Conservation (phyloP, 768 basidiomycete genomes). For the Termitomyces sp. region DNA sequence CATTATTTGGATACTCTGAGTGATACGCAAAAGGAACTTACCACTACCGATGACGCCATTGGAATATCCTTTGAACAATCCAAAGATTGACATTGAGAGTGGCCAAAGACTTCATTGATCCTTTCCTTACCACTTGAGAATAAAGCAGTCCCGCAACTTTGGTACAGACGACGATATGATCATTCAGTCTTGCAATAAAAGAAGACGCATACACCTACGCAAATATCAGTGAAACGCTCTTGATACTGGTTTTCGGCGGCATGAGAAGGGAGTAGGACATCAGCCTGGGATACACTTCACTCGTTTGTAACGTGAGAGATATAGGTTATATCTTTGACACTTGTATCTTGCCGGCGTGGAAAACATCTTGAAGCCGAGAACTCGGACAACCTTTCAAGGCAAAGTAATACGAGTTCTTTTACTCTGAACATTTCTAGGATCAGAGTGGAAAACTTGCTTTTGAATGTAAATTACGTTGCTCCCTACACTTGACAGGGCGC, state of each 20-base stretch:
- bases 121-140: slow-evolving; percentile 66
- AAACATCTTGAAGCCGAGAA: too few relatives aligned
- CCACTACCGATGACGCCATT: slow-evolving; percentile 74
- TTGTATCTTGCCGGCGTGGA: too few relatives aligned
- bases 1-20: too few relatives aligned
- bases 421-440: too few relatives aligned
- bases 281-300: too few relatives aligned
- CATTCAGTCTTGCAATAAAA: not conserved
- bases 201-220: not conserved
- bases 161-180: not conserved
- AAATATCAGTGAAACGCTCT: slow-evolving; percentile 4
- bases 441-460: too few relatives aligned
- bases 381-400: too few relatives aligned
- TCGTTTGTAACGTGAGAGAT: not conserved
- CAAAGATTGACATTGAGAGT: not conserved
- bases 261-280: not conserved
- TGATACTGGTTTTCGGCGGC: slow-evolving; percentile 1
- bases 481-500: too few relatives aligned
- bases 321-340: too few relatives aligned
- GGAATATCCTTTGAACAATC: slow-evolving; percentile 66
- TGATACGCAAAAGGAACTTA: slow-evolving; percentile 27
- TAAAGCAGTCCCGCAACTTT: slow-evolving; percentile 76
- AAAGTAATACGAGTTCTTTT: too few relatives aligned
- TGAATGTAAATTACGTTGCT: too few relatives aligned
- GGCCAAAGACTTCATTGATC: not conserved